A percentile compares a stretch with the other conserved stretches of the same genome.
These are phyloP conservation scores for Metschnikowia lochheadii DNA, from an alignment of 805 yeast species.

Conservation along the genomic window DNA sequence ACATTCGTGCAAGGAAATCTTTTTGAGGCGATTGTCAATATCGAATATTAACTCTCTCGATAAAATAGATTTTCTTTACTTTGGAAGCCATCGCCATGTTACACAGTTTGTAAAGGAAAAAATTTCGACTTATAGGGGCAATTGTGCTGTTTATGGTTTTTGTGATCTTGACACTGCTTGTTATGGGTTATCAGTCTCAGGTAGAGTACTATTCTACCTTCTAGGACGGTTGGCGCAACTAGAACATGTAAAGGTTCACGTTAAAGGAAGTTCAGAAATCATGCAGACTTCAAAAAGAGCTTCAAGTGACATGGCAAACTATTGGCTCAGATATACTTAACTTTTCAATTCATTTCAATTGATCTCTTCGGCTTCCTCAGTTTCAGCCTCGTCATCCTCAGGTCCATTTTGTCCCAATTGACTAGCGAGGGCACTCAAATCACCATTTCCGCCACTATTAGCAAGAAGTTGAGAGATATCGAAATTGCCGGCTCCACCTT, in stretches of 20 bases:
- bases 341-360: neutral
- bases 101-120: neutral
- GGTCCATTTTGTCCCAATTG: constrained; percentile 38
- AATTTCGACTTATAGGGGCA: neutral
- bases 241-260: neutral
- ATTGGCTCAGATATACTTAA: neutral
- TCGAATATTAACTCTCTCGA: neutral
- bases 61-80: neutral
- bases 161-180: neutral
- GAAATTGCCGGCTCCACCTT: constrained; percentile 22
- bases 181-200: neutral
- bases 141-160: neutral
- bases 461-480: constrained; percentile 21
- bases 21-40: neutral
- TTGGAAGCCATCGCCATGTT: neutral
- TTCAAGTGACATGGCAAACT: neutral
- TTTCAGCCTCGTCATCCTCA: constrained; percentile 14
- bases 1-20: neutral
- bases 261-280: neutral
- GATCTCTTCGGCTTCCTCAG: constrained; percentile 15
- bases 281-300: neutral
- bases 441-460: constrained; percentile 31
- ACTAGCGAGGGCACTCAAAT: constrained; percentile 38
- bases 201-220: neutral
- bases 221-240: neutral